phyloP scores from a whole-genome alignment of 768 basidiomycete species.

The Mycena crocata region DNA sequence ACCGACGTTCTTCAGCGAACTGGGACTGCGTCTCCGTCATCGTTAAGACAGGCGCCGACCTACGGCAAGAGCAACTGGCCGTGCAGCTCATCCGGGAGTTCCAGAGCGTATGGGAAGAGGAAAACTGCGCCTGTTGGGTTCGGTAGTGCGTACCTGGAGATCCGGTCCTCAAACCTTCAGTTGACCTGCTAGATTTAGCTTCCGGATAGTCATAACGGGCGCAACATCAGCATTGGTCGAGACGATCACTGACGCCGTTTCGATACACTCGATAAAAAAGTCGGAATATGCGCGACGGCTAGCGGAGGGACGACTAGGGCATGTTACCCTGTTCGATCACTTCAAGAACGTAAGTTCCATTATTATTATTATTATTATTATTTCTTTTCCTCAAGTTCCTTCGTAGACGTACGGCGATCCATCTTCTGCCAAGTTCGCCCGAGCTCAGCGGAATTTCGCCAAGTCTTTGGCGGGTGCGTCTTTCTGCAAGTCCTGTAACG shows the following conservation, averaged over 20 bases:
- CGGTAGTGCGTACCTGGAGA: constrained; percentile 73
- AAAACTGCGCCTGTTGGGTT: constrained; percentile 92
- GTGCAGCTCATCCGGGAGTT: constrained; percentile 96
- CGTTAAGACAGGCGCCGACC: constrained; percentile 96
- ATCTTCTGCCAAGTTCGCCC: constrained; percentile 84
- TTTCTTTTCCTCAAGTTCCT: neutral
- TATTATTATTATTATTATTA: neutral
- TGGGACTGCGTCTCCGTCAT: constrained; percentile 97
- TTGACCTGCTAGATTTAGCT: constrained; percentile 59
- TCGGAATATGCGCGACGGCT: constrained; percentile 94
- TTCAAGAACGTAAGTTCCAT: constrained; percentile 77
- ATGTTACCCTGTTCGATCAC: constrained; percentile 93
- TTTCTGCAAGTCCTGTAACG: neutral
- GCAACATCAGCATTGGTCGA: constrained; percentile 94
- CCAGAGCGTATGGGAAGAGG: constrained; percentile 94
- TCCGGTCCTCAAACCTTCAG: neutral
- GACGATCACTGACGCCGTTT: constrained; percentile 98
- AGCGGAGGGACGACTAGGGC: constrained; percentile 81
- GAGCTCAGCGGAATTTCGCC: constrained; percentile 95
- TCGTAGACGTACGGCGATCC: constrained; percentile 90
- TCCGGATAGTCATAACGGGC: constrained; percentile 95
- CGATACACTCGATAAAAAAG: constrained; percentile 99
- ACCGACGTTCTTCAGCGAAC: constrained; percentile 56
- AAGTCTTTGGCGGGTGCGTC: constrained; percentile 84
- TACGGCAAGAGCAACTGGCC: constrained; percentile 97